phyloP scores from a whole-genome alignment of 2,329 filamentous ascomycete genomes.

The Claviceps quebecensis region DNA sequence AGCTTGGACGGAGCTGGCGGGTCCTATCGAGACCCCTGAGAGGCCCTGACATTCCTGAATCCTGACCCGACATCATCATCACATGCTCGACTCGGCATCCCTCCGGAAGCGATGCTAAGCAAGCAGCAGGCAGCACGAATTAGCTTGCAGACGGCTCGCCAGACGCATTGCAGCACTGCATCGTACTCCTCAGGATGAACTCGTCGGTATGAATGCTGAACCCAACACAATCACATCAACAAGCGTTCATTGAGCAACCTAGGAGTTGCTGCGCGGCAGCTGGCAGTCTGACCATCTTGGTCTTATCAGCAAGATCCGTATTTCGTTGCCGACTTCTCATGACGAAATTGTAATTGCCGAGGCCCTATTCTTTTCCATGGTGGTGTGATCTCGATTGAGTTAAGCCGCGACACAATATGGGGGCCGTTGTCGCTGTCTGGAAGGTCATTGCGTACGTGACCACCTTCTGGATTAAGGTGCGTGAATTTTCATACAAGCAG shows the following conservation, averaged over 20 bases:
- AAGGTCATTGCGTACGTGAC: conserved; percentile 47
- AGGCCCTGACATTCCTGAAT: neutral
- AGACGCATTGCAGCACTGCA: neutral
- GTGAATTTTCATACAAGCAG: conserved; percentile 5
- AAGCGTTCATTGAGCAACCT: neutral
- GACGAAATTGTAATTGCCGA: neutral
- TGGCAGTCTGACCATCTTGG: neutral
- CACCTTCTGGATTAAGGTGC: conserved; percentile 48
- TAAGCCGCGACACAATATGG: conserved; percentile 25
- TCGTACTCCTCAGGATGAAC: neutral
- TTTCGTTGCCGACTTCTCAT: neutral
- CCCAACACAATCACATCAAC: neutral
- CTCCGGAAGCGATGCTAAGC: neutral
- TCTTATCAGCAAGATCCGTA: neutral
- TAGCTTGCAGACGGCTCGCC: conserved; percentile 1
- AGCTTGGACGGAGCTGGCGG: no score
- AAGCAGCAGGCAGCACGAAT: neutral
- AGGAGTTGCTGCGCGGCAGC: neutral
- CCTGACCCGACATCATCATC: conserved; percentile 14
- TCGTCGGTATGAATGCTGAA: neutral
- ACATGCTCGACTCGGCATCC: conserved; percentile 12
- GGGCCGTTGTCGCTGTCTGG: conserved; percentile 35
- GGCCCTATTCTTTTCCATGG: conserved; percentile 1
- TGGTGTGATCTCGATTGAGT: conserved; percentile 14
- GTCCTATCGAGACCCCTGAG: no score